Evolutionary conservation across 306 rosid genomes (phyloP).

Genomic region (Vachellia collinsii): DNA sequence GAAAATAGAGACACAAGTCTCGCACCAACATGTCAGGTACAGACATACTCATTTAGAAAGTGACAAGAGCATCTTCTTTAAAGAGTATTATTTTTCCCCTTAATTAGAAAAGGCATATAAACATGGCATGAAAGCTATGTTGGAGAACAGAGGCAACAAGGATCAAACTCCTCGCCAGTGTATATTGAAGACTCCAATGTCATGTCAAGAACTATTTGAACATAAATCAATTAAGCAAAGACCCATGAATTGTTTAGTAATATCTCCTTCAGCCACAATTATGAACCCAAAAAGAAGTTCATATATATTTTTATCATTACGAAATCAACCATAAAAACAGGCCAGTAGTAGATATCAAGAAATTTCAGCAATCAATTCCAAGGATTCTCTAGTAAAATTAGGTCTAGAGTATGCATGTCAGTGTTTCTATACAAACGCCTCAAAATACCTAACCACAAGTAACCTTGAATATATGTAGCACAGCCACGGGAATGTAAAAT

Average conservation of each 20-base stretch:
- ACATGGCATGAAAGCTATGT: background rate
- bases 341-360: background rate
- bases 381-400: background rate
- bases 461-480: background rate
- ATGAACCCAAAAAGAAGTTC: background rate
- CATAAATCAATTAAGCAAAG: background rate
- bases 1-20: background rate
- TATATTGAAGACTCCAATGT: background rate
- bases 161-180: too few relatives aligned
- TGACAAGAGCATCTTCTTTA: background rate
- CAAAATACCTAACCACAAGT: background rate
- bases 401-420: background rate
- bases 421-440: background rate
- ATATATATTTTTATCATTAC: conserved; percentile 7
- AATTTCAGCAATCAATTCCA: background rate
- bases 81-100: background rate
- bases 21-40: background rate
- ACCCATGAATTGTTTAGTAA: background rate
- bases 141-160: too few relatives aligned
- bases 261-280: conserved; percentile 3
- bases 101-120: background rate
- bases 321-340: background rate
- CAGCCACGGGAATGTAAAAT: background rate
- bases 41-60: background rate
- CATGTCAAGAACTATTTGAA: background rate